Conservation (phyloP, 352 stramenopile species). For the Phytophthora ramorum region DNA sequence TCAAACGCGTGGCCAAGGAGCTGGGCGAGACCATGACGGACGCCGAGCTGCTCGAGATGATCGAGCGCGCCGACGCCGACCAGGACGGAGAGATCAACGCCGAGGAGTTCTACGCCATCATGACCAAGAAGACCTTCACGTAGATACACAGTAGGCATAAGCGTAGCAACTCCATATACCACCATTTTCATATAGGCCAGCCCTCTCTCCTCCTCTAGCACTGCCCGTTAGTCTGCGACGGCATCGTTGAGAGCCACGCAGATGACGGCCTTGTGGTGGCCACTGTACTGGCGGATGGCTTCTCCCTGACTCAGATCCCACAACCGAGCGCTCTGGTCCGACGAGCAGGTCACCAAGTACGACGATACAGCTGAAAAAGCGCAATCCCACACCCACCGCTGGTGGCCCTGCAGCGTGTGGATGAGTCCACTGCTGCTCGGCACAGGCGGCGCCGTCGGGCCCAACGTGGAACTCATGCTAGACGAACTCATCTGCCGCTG, state of each 20-base stretch:
- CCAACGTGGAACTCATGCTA: slow-evolving; percentile 39
- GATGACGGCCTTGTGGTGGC: slow-evolving; percentile 92
- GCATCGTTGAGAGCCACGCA: slow-evolving; percentile 90
- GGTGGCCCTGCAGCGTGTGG: slow-evolving; percentile 88
- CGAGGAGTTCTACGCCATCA: slow-evolving; percentile 98
- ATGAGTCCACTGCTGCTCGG: slow-evolving; percentile 58
- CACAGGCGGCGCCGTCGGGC: slow-evolving; percentile 24
- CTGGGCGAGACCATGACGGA: slow-evolving; percentile 99
- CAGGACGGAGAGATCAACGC: slow-evolving; percentile 97
- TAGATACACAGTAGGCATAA: slow-evolving; percentile 35
- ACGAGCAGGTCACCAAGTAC: slow-evolving; percentile 97
- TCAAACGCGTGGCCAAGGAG: slow-evolving; percentile 98
- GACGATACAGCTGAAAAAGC: slow-evolving; percentile 97
- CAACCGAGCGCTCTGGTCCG: slow-evolving; percentile 95
- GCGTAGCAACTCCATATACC: slow-evolving; percentile 17
- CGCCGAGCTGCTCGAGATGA: slow-evolving; percentile 99
- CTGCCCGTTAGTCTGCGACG: slow-evolving; percentile 53
- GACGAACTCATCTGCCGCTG: slow-evolving; percentile 40
- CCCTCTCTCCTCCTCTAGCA: background rate
- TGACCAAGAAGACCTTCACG: slow-evolving; percentile 96
- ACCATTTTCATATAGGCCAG: slow-evolving; percentile 17
- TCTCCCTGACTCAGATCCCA: slow-evolving; percentile 96
- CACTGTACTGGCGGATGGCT: slow-evolving; percentile 89
- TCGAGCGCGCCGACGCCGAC: slow-evolving; percentile 96
- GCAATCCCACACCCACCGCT: slow-evolving; percentile 98